phyloP scores from a whole-genome alignment of 495 filamentous ascomycete genomes.

The Penicillium atrosanguineum region DNA sequence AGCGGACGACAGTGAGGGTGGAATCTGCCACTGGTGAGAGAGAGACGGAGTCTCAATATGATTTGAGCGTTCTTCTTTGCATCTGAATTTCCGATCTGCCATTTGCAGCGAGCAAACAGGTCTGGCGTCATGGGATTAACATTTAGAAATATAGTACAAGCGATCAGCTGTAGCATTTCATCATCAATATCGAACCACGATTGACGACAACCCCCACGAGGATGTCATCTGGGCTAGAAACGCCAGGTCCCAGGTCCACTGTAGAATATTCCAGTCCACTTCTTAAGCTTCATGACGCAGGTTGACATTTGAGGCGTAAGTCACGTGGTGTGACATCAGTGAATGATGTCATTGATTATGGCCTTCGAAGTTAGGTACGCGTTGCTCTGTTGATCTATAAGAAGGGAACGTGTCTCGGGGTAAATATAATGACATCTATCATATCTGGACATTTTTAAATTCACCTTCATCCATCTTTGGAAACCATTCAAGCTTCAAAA shows the following conservation, averaged over 20 bases:
- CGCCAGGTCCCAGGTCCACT: not conserved
- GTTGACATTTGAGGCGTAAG: not conserved
- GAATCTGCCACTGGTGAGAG: slow-evolving; percentile 62
- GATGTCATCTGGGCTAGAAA: not conserved
- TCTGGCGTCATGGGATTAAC: not conserved
- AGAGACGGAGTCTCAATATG: not conserved
- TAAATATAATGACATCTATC: not conserved
- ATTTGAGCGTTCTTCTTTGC: slow-evolving; percentile 22
- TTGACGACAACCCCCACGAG: not conserved
- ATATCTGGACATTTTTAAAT: not conserved
- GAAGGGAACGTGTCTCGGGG: not conserved
- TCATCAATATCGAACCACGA: slow-evolving; percentile 8
- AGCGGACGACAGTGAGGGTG: slow-evolving; percentile 77
- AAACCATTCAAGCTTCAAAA: not conserved
- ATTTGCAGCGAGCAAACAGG: slow-evolving; percentile 2
- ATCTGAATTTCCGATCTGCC: slow-evolving; percentile 9
- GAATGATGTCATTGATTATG: slow-evolving; percentile 23
- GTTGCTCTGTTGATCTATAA: not conserved
- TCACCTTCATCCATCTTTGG: not conserved
- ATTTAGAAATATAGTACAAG: not conserved
- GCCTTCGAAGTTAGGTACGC: not conserved
- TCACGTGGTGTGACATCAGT: slow-evolving; percentile 28
- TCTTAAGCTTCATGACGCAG: slow-evolving; percentile 11
- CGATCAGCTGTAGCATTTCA: slow-evolving; percentile 8
- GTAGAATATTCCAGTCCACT: slow-evolving; percentile 9